Conservation (phyloP, 2,329 filamentous ascomycete species). For the Penicillium sp. region DNA sequence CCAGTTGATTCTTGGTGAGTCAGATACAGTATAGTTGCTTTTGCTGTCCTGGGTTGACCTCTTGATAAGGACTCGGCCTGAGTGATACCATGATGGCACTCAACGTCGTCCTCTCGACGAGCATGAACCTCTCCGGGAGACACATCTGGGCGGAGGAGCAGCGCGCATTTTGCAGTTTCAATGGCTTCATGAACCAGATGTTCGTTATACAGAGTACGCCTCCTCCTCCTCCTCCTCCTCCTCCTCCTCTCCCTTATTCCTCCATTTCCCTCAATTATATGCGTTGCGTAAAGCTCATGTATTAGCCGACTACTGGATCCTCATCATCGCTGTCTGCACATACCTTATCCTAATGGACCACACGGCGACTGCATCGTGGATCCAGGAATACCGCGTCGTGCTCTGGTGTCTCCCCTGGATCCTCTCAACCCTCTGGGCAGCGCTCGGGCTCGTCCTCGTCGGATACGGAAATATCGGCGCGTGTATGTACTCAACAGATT, state of each 20-base stretch:
- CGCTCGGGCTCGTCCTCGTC: conserved; percentile 9
- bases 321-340: conserved; percentile 13
- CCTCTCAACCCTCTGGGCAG: conserved; percentile 9
- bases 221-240: too few relatives aligned
- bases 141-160: conserved; percentile 5
- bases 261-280: background rate
- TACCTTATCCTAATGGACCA: conserved; percentile 17
- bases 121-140: conserved; percentile 9
- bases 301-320: conserved; percentile 16
- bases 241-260: background rate
- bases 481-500: background rate
- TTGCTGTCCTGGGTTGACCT: background rate
- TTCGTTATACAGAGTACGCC: conserved; percentile 12
- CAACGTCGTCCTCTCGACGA: conserved; percentile 6
- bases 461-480: conserved; percentile 14
- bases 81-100: conserved; percentile 13
- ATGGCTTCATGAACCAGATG: conserved; percentile 13
- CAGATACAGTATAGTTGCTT: background rate
- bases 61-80: conserved; percentile 4
- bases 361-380: conserved; percentile 4
- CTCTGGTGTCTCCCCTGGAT: conserved; percentile 13
- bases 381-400: conserved; percentile 8
- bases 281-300: background rate
- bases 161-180: conserved; percentile 9
- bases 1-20: conserved; percentile 13